These are phyloP conservation scores for Sporisorium iseilematis-ciliati DNA, from an alignment of 1,284 basidiomycete genomes.

Conservation along the genomic window DNA sequence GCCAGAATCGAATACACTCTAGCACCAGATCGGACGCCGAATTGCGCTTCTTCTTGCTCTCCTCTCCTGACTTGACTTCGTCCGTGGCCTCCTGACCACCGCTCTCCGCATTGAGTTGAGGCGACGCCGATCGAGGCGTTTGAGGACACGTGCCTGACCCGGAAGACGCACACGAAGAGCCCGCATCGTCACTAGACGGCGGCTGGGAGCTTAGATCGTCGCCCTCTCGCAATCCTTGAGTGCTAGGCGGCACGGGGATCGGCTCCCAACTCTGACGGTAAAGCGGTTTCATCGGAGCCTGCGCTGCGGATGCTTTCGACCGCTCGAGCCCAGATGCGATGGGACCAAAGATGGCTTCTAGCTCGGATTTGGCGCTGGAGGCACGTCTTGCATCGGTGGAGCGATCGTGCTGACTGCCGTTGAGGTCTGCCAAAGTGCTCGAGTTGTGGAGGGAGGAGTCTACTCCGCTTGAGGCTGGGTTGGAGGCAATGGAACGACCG, in stretches of 20 bases:
- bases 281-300: constrained; percentile 9
- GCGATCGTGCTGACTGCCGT: neutral
- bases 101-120: neutral
- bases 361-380: constrained; percentile 27
- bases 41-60: constrained; percentile 11
- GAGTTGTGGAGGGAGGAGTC: neutral
- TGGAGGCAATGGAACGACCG: neutral
- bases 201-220: constrained; percentile 18
- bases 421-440: neutral
- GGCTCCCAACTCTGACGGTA: constrained; percentile 30
- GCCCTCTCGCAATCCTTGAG: neutral
- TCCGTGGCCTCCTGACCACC: neutral
- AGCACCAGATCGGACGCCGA: constrained; percentile 30
- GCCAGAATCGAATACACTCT: constrained; percentile 40
- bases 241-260: constrained; percentile 6
- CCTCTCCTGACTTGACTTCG: neutral
- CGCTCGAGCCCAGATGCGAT: constrained; percentile 26
- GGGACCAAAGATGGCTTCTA: constrained; percentile 32
- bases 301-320: neutral
- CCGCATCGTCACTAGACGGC: constrained; percentile 21
- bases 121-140: constrained; percentile 21
- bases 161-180: constrained; percentile 7
- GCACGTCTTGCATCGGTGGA: neutral
- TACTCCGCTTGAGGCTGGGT: neutral
- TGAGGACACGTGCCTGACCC: neutral